Evolutionary conservation across 2,329 filamentous ascomycete species (phyloP), one percentile per base, ranked within the genome.

Genomic region (Lanzia echinophila): DNA sequence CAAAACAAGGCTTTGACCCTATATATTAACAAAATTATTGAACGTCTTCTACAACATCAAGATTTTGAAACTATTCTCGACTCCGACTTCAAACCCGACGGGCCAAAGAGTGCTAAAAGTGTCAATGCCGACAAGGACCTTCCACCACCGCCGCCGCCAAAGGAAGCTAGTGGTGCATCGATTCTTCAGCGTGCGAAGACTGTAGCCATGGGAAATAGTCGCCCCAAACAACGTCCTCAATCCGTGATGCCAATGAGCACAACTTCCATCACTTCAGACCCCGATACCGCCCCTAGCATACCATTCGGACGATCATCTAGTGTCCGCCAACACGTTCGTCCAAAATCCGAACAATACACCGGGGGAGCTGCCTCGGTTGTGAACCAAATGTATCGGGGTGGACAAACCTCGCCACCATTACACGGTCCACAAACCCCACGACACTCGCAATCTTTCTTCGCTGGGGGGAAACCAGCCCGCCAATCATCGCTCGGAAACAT

Each of bases 1-100:
- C 86, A 96, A 75, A 97, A 99, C 77, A 97, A 97, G 75, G 94
- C 94, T 31, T 77, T 99, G 63, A 95, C 90, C 22, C 77, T 97
- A 60, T 99, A 99, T 75, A 96, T 99, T 76, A 96, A 97, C 80
- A 95, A 94, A 74, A 97, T 99, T 70, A 96, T 99, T 69, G 94
- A 94, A 70, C 87, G 94, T 54, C 82, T 99, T 43, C 79, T 99
- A 58, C 88, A 95, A 68, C 88, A 96, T 71, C 88, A 95, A 66
- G 91, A 95, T 62, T 97, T 96, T 62, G 92, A 99, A 72, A 84
- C 89, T 58, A 95, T 97, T 57, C 78, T 96, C 39, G 90, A 95
- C 68, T 81, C 82, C 49, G 81, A 86, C 53, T 73, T 76, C 60
- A 82, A 83, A 67, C 70, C 64, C 11, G 59, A 59, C 54, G 50